These are phyloP conservation scores for Aegilops sharonensis DNA, from an alignment of 176 grass and related monocot genomes.

Conservation along the genomic window DNA sequence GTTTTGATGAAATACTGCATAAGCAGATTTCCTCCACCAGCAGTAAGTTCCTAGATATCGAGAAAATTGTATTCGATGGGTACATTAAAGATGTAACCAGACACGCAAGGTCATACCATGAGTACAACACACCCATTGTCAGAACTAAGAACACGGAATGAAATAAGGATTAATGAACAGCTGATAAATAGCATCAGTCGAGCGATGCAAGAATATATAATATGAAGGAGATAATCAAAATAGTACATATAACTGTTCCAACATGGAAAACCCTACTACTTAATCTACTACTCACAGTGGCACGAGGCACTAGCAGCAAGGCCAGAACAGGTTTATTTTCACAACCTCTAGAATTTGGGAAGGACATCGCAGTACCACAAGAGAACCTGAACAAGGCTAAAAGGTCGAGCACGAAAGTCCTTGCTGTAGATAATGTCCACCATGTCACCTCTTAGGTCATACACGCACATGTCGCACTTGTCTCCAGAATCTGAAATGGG, in stretches of 20 bases:
- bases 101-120: neutral
- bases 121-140: neutral
- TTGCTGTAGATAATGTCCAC: neutral
- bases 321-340: too few species aligned
- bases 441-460: neutral
- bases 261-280: neutral
- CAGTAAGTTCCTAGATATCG: neutral
- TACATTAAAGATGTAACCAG: neutral
- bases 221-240: neutral
- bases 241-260: neutral
- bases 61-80: neutral
- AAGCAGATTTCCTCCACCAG: neutral
- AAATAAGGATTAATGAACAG: neutral
- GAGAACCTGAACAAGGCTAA: neutral
- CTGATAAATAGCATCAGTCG: neutral
- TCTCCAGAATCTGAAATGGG: neutral
- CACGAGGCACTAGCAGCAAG: neutral
- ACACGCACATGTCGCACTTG: neutral
- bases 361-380: neutral
- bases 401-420: neutral
- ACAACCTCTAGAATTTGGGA: too few species aligned
- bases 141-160: neutral
- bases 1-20: neutral
- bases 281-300: neutral
- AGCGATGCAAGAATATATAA: neutral